A percentile compares a stretch with the other conserved stretches of the same genome.
phyloP scores from a whole-genome alignment of 352 stramenopile species.

The Globisporangium megalacanthum region DNA sequence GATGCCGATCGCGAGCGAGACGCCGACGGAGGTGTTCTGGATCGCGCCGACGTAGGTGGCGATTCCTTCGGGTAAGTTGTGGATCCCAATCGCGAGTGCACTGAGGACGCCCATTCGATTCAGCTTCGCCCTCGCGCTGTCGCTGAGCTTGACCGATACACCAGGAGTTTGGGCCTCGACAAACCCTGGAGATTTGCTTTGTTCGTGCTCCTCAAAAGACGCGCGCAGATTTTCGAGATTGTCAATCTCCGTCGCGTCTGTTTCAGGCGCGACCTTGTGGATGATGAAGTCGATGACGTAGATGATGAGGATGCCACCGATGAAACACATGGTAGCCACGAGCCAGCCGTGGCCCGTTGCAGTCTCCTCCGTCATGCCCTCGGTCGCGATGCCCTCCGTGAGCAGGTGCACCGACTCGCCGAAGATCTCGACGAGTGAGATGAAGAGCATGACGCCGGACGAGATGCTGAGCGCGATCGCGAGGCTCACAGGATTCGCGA shows the following conservation, averaged over 20 bases:
- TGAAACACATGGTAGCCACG: constrained; percentile 81
- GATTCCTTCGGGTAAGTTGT: constrained; percentile 97
- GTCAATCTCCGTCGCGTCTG: constrained; percentile 25
- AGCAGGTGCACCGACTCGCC: constrained; percentile 35
- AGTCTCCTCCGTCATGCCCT: constrained; percentile 18
- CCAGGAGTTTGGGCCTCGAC: constrained; percentile 24
- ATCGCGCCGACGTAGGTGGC: constrained; percentile 91
- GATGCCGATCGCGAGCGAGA: constrained; percentile 92
- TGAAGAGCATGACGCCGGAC: constrained; percentile 70
- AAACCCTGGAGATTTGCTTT: constrained; percentile 17
- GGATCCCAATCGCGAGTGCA: constrained; percentile 90
- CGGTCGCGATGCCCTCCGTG: constrained; percentile 25
- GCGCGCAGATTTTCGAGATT: constrained; percentile 23
- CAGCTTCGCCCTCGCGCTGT: constrained; percentile 44
- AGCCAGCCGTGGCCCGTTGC: constrained; percentile 51
- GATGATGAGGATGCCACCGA: constrained; percentile 66
- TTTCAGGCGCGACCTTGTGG: constrained; percentile 25
- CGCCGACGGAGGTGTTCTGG: constrained; percentile 85
- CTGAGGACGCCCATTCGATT: constrained; percentile 91
- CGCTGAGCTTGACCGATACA: constrained; percentile 31
- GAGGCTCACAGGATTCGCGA: constrained; percentile 48
- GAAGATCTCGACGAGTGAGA: constrained; percentile 74
- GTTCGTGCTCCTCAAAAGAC: constrained; percentile 24
- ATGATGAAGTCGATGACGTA: constrained; percentile 50
- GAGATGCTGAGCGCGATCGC: constrained; percentile 60